Base-by-base conservation (phyloP, 331 rosid genomes). In the Ulmus americana region DNA sequence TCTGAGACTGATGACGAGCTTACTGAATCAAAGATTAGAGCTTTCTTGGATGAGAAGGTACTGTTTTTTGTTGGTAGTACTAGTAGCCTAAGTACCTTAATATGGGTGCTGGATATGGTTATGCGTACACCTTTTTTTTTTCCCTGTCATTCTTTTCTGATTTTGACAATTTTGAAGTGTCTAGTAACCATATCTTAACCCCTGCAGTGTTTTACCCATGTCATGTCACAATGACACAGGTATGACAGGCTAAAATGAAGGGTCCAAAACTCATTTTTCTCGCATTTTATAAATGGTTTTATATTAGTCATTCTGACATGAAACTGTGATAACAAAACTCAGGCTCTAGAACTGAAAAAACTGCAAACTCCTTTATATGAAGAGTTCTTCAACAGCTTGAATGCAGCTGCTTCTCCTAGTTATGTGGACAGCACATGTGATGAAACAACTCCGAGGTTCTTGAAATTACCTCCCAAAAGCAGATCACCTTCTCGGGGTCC, bases 11-110 rank as follows among this genome's bases (percentile, higher is more conserved):
- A 95, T 39, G 99, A 90, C 52, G 96, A 87, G 70, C 92, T 87
- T 45, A 95, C 97, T 18, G 99, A 95, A 82, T 90, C 88, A 58
- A 95, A 90, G 74, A 90, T 95, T 48, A 82, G 63, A 63, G 97
- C 88, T 1, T 95, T 95, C 79, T 75, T 95, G 85, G 97, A 84
- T 76, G 97, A 95, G 77, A 95, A 95, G 96, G 99, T 95, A 84
- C 67, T 16, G 63, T 28, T 63, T 67, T 56, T 50, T 43, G 42
- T 77, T 52, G 61, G 64, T 28, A 65, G 41, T 49, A 2, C 35
- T 59, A 55, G 65, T 4, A 45, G 3, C 10, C 18, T 9, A 14
- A 47, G 28, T 13, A 44, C 5, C 5, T 50, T 7, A 10, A 5
- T 46, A 8, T 56, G 43, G 15, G 8, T 56, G 49, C 39, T 56